phyloP scores from a whole-genome alignment of 1,284 basidiomycete species.

The Tremellales sp. region DNA sequence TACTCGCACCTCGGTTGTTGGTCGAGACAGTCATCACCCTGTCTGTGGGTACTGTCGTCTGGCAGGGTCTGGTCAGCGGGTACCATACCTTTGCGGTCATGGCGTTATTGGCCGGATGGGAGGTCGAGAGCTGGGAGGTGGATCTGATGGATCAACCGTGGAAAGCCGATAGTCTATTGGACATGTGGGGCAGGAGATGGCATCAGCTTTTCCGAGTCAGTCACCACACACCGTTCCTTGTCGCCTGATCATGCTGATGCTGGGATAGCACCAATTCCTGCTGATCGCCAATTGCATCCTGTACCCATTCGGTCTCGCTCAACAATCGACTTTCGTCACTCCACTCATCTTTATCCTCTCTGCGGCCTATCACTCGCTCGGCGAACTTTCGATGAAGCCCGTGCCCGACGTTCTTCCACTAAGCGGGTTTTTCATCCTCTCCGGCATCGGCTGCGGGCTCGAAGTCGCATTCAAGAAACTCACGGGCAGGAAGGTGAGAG shows the following conservation, averaged over 20 bases:
- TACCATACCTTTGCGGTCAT: conserved; percentile 35
- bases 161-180: conserved; percentile 37
- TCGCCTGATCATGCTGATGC: not conserved
- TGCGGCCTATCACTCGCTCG: conserved; percentile 40
- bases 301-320: conserved; percentile 17
- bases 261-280: conserved; percentile 37
- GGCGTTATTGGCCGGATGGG: conserved; percentile 24
- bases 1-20: not conserved
- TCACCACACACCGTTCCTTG: not conserved
- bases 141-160: conserved; percentile 40
- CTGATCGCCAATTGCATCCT: conserved; percentile 30
- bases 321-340: conserved; percentile 19
- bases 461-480: conserved; percentile 34
- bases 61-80: conserved; percentile 11
- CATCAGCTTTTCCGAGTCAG: conserved; percentile 46
- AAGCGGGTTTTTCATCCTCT: conserved; percentile 35
- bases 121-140: conserved; percentile 37
- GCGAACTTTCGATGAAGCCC: conserved; percentile 35
- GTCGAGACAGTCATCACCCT: not conserved
- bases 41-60: conserved; percentile 6
- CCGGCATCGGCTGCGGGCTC: conserved; percentile 28
- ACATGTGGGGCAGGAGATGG: conserved; percentile 48
- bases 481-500: conserved; percentile 38
- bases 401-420: conserved; percentile 28
- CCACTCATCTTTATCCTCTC: conserved; percentile 40